phyloP scores from a whole-genome alignment of 768 basidiomycete species.

The Galerina sulciceps region DNA sequence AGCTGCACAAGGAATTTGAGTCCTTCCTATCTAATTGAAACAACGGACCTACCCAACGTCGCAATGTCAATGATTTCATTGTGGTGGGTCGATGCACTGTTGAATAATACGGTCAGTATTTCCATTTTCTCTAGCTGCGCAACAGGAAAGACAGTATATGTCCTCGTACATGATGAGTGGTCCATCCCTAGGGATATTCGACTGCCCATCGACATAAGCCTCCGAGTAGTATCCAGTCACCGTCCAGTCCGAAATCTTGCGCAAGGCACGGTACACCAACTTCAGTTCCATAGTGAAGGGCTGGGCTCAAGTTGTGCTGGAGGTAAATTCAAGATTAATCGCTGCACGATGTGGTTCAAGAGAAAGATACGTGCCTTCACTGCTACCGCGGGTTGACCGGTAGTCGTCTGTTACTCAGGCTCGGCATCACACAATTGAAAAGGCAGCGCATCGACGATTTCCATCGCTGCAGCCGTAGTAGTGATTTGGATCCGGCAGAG shows the following conservation, averaged over 20 bases:
- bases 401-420: no score
- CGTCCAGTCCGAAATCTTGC: conserved; percentile 64
- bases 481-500: no score
- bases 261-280: conserved; percentile 61
- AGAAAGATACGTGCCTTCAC: no score
- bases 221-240: conserved; percentile 65
- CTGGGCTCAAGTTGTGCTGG: background rate
- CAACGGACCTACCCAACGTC: conserved; percentile 37
- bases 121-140: background rate
- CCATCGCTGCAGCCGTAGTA: no score
- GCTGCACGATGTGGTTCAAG: background rate
- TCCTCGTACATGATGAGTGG: conserved; percentile 61
- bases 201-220: conserved; percentile 56
- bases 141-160: background rate
- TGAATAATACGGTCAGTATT: background rate
- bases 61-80: conserved; percentile 73
- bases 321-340: background rate
- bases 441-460: no score
- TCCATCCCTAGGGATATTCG: conserved; percentile 59
- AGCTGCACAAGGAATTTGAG: conserved; percentile 30
- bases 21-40: background rate
- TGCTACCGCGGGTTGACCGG: no score
- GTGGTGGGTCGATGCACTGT: conserved; percentile 62
- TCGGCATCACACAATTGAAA: no score
- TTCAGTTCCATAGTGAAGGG: conserved; percentile 39